A percentile compares a stretch with the other conserved stretches of the same genome.
Conservation (phyloP, 2,329 filamentous ascomycete species). For the Ramularia collo-cygni region DNA sequence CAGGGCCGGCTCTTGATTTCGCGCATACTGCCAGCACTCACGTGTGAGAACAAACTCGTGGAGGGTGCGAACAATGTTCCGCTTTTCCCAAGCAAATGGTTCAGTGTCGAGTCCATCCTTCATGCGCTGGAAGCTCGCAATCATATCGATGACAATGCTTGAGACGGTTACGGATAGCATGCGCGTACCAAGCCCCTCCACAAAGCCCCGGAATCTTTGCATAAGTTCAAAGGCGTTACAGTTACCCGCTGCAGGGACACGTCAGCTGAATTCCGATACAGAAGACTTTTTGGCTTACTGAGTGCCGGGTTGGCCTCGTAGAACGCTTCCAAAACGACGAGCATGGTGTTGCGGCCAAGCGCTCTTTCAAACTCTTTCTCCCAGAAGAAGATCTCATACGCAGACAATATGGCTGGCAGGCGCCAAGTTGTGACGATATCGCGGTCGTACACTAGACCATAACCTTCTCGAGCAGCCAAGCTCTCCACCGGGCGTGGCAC, state of each 20-base stretch:
- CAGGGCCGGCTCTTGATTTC: slow-evolving; percentile 10
- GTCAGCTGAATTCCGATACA: not conserved
- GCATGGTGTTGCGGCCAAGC: slow-evolving; percentile 18
- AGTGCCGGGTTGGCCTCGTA: slow-evolving; percentile 9
- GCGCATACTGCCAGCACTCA: slow-evolving; percentile 18
- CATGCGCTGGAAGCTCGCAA: slow-evolving; percentile 7
- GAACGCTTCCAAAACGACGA: slow-evolving; percentile 20
- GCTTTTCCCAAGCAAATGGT: slow-evolving; percentile 4
- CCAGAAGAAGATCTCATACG: slow-evolving; percentile 23
- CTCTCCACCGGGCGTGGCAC: slow-evolving; percentile 9
- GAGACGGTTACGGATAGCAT: slow-evolving; percentile 19
- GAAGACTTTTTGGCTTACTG: slow-evolving; percentile 2
- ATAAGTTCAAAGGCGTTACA: not conserved
- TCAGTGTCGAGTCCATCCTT: not conserved
- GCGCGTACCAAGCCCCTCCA: slow-evolving; percentile 13
- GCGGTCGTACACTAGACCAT: slow-evolving; percentile 19
- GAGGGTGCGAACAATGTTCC: slow-evolving; percentile 7
- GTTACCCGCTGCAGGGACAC: not conserved
- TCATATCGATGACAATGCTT: slow-evolving; percentile 19
- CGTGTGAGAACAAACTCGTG: slow-evolving; percentile 16
- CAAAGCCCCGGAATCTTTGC: slow-evolving; percentile 9
- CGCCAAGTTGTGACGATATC: slow-evolving; percentile 23
- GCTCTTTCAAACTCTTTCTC: slow-evolving; percentile 23
- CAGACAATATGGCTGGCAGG: slow-evolving; percentile 12
- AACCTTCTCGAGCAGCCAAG: slow-evolving; percentile 3